These are phyloP conservation scores for Tetrahymena borealis DNA, from an alignment of 73 alveolate genomes.

Conservation along the genomic window DNA sequence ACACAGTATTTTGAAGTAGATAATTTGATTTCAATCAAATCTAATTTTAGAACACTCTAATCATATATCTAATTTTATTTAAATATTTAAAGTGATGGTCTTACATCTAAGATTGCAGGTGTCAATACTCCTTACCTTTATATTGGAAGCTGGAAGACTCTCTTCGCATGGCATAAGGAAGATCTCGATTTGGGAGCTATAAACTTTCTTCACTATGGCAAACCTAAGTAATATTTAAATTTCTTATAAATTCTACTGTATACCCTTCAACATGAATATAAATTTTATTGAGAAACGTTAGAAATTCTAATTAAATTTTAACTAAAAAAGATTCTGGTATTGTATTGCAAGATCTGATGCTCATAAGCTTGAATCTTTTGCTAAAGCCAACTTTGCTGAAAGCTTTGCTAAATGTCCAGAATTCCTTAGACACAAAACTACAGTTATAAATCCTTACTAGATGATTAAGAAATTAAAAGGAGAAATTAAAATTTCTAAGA, in stretches of 20 bases:
- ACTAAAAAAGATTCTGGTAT: conserved; percentile 57
- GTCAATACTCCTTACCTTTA: conserved; percentile 71
- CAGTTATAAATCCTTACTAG: conserved; percentile 60
- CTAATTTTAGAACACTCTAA: too few relatives aligned
- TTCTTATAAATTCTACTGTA: too few relatives aligned
- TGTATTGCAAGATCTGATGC: conserved; percentile 53
- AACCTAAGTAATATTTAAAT: conserved; percentile 50
- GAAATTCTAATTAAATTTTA: not conserved
- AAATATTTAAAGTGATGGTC: conserved; percentile 35
- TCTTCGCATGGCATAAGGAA: conserved; percentile 91
- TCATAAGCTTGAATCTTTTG: conserved; percentile 59
- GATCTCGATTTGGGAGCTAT: conserved; percentile 72
- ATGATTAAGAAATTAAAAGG: conserved; percentile 30
- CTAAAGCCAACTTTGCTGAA: conserved; percentile 49
- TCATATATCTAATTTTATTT: not conserved
- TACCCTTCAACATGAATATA: too few relatives aligned
- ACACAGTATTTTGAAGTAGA: conserved; percentile 26
- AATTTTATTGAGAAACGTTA: not conserved
- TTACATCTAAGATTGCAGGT: conserved; percentile 56
- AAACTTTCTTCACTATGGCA: conserved; percentile 70
- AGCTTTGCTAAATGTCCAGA: conserved; percentile 68
- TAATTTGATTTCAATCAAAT: not conserved
- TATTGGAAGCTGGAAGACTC: conserved; percentile 79
- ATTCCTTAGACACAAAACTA: conserved; percentile 68
- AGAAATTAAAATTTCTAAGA: conserved; percentile 53